Percentiles rank a stretch among this genome's conserved stretches.
Evolutionary conservation across 1,284 basidiomycete species (phyloP).

Genomic region (Rhodotorula sp.): DNA sequence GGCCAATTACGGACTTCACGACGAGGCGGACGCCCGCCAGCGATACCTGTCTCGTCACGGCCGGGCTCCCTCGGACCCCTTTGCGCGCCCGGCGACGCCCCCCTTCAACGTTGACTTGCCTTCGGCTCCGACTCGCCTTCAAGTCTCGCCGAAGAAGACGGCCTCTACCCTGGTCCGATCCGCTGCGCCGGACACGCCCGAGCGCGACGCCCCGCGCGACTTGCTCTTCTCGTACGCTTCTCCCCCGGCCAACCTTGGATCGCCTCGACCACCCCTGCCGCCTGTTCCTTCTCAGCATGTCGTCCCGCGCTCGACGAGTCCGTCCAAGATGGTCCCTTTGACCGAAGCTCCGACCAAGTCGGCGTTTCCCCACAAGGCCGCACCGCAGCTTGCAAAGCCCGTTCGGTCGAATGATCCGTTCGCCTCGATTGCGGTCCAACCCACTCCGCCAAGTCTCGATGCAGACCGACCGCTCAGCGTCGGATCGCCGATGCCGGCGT

Average conservation of each 20-base stretch:
- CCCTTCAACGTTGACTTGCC: slow-evolving; percentile 30
- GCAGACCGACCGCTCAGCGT: slow-evolving; percentile 9
- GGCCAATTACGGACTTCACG: neutral
- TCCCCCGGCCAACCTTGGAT: slow-evolving; percentile 8
- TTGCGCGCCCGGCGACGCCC: neutral
- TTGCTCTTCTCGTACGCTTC: slow-evolving; percentile 36
- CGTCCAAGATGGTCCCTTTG: neutral
- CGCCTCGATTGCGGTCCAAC: neutral
- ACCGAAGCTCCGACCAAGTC: slow-evolving; percentile 17
- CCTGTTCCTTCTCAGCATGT: neutral
- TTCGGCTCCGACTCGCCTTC: slow-evolving; percentile 23
- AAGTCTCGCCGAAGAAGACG: slow-evolving; percentile 37
- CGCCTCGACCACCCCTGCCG: neutral
- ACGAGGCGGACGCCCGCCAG: neutral
- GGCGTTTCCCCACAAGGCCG: slow-evolving; percentile 19
- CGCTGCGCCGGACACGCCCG: slow-evolving; percentile 8
- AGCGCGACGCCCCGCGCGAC: neutral
- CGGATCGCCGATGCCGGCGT: slow-evolving; percentile 28
- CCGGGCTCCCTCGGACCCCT: neutral
- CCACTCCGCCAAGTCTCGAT: neutral
- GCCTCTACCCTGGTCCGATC: slow-evolving; percentile 18
- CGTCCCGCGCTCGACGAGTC: neutral
- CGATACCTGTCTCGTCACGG: slow-evolving; percentile 5
- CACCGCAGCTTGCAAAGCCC: slow-evolving; percentile 12
- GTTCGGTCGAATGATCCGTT: neutral